Evolutionary conservation across 2,329 filamentous ascomycete species (phyloP), one percentile per base, ranked within the genome.

Genomic region (Cercospora sp.): DNA sequence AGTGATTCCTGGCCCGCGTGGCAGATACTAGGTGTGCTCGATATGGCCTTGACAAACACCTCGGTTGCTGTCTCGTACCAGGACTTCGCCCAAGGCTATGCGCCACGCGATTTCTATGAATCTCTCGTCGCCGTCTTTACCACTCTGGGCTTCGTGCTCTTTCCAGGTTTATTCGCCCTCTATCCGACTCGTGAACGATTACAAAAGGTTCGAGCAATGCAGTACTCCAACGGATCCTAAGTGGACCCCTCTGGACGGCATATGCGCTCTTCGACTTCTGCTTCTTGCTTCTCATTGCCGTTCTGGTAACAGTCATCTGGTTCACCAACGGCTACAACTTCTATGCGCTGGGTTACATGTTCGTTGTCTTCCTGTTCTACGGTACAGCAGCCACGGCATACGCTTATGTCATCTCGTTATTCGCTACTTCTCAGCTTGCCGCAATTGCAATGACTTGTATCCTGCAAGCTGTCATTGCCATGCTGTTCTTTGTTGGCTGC

Each of bases 141-240:
- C 76, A 88, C 89, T 16, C 84, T 97, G 3, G 91, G 89, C 1
- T 87, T 94, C 77, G 85, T 87, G 3, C 88, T 89, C 0, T 94
- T 90, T 75, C 92, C 93, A 0, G 92, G 90, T n/a, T 92, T 97
- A 81, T 95, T 97, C 73, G 87, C 91, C 0, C 82, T 97, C 3
- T 97, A 97, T 73, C 92, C 92, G 0, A 96, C 92, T 12, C 84
- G 91, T 34, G 93, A 97, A 79, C 86, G 92, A 34, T 82, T 92
- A 12, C 84, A 88, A 59, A 90, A 92, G 71, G 91, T 97, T 28
- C 88, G 93, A 59, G 90, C 90, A 12, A 82, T 97, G 51, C 90
- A 97, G 78, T 97, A 95, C 79, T 94, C 91, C 63, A 97, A 97
- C 75, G 93, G 93, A 92, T 97, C 21, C 85, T 91, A 5, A 89